A percentile compares a stretch with the other conserved stretches of the same genome.
These are phyloP conservation scores for Fistulifera solaris DNA, from an alignment of 108 stramenopile species.

Conservation along the genomic window DNA sequence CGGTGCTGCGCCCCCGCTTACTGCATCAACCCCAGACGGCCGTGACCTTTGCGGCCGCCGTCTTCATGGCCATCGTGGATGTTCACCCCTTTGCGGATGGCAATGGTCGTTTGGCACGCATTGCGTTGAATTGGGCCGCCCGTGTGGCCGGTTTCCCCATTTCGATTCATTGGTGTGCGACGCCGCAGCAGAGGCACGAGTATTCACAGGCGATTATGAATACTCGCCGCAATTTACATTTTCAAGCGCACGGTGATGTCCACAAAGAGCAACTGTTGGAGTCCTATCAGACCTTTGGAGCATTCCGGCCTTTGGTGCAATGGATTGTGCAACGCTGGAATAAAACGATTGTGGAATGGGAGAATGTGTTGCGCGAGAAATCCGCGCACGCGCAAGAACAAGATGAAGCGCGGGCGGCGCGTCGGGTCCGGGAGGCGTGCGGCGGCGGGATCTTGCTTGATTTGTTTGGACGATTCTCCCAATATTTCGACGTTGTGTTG, in stretches of 20 bases:
- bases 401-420: constrained; percentile 27
- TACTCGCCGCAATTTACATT: constrained; percentile 17
- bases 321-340: constrained; percentile 25
- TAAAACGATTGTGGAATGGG: constrained; percentile 18
- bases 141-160: constrained; percentile 25
- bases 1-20: constrained; percentile 7
- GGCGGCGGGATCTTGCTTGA: constrained; percentile 27
- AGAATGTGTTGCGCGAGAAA: constrained; percentile 23
- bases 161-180: constrained; percentile 28
- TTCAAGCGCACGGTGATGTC: constrained; percentile 5
- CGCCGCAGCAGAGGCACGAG: constrained; percentile 27
- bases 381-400: constrained; percentile 18
- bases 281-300: constrained; percentile 3
- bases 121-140: constrained; percentile 30
- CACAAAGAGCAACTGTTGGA: neutral
- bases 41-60: constrained; percentile 27
- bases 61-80: constrained; percentile 34
- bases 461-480: constrained; percentile 36
- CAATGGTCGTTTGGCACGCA: constrained; percentile 32
- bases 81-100: constrained; percentile 41
- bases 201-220: constrained; percentile 21
- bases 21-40: neutral
- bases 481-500: constrained; percentile 48
- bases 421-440: constrained; percentile 31
- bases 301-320: constrained; percentile 21